Evolutionary conservation across 1,284 basidiomycete species (phyloP).

Genomic region (Boletus chippewaensis): DNA sequence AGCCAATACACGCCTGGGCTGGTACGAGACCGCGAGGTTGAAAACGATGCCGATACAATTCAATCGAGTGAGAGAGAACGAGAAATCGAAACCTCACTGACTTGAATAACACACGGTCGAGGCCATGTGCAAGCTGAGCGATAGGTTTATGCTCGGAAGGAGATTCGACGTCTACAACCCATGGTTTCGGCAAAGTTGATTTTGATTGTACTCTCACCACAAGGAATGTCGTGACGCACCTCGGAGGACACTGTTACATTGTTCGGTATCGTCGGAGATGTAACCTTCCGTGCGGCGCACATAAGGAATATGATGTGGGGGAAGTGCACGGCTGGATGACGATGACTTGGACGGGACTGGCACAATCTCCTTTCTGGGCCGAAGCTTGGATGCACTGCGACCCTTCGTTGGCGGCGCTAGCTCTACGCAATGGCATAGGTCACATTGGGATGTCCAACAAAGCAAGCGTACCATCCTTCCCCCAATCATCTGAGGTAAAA

Average conservation of each 20-base stretch:
- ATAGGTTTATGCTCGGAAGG: constrained; percentile 50
- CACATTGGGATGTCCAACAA: not conserved
- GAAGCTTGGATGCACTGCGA: constrained; percentile 7
- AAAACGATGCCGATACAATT: not conserved
- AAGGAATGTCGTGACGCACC: constrained; percentile 10
- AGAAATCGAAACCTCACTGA: constrained; percentile 33
- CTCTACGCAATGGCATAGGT: constrained; percentile 2
- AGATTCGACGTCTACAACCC: constrained; percentile 41
- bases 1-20: constrained; percentile 93
- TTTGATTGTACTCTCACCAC: not conserved
- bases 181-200: not conserved
- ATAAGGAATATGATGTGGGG: constrained; percentile 23
- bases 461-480: constrained; percentile 21
- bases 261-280: constrained; percentile 33
- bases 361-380: constrained; percentile 12
- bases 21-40: constrained; percentile 1
- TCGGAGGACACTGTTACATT: constrained; percentile 17
- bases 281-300: constrained; percentile 41
- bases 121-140: constrained; percentile 66
- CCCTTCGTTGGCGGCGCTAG: constrained; percentile 17
- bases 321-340: constrained; percentile 14
- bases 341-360: not conserved
- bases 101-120: constrained; percentile 86
- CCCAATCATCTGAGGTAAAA: constrained; percentile 17
- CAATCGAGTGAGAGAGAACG: not conserved